phyloP scores from a whole-genome alignment of 1,139 yeast species.

The Geotrichum cucujoidarum region DNA sequence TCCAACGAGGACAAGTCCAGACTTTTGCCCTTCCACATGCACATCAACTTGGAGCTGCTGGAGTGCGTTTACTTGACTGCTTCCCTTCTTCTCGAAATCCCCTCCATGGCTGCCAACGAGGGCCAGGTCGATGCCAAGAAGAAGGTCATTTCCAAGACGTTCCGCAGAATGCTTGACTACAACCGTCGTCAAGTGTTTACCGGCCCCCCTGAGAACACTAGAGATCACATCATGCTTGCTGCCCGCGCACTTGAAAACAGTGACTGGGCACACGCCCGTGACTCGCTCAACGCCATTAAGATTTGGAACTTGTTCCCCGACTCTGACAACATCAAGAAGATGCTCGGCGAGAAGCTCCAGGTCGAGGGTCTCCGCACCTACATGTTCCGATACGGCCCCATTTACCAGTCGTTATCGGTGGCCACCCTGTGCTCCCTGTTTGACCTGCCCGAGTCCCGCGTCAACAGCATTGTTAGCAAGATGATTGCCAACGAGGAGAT shows the following conservation, averaged over 20 bases:
- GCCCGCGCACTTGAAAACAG: slow-evolving; percentile 86
- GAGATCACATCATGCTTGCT: slow-evolving; percentile 91
- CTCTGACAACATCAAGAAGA: slow-evolving; percentile 54
- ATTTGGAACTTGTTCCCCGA: slow-evolving; percentile 85
- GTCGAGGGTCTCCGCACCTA: slow-evolving; percentile 87
- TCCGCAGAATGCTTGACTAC: slow-evolving; percentile 86
- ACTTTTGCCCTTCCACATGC: slow-evolving; percentile 95
- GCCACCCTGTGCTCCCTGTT: slow-evolving; percentile 61
- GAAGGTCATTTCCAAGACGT: slow-evolving; percentile 69
- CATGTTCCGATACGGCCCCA: slow-evolving; percentile 74
- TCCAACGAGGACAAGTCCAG: slow-evolving; percentile 67
- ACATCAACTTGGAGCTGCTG: slow-evolving; percentile 87
- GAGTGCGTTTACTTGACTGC: slow-evolving; percentile 92
- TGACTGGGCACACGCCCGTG: slow-evolving; percentile 77
- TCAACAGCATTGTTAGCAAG: slow-evolving; percentile 60
- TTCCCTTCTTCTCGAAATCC: slow-evolving; percentile 86
- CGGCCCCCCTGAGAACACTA: slow-evolving; percentile 96
- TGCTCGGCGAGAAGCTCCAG: slow-evolving; percentile 75
- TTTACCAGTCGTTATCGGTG: slow-evolving; percentile 71
- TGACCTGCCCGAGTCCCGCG: slow-evolving; percentile 53
- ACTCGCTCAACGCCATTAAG: slow-evolving; percentile 68
- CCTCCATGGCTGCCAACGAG: slow-evolving; percentile 67
- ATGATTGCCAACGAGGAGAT: slow-evolving; percentile 76
- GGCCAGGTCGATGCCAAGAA: slow-evolving; percentile 50
- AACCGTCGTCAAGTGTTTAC: slow-evolving; percentile 92